A percentile compares a stretch with the other conserved stretches of the same genome.
Conservation (phyloP, 805 yeast genomes). For the Kuraishia capsulata region DNA sequence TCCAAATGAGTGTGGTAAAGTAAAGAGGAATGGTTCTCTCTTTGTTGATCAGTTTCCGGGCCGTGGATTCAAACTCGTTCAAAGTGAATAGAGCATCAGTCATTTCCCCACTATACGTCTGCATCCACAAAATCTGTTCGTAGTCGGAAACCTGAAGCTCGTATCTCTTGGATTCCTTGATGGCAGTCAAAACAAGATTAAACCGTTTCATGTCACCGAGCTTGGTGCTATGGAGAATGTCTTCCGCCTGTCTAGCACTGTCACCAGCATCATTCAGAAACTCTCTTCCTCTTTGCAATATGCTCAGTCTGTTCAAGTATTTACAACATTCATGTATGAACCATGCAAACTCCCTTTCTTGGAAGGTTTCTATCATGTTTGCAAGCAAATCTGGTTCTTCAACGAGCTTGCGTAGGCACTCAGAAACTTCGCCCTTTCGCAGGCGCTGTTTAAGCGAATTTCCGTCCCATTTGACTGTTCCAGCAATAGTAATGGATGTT, state of each 20-base stretch:
- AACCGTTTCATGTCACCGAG: background rate
- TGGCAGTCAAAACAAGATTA: background rate
- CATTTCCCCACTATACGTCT: background rate
- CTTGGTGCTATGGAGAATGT: background rate
- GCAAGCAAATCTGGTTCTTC: background rate
- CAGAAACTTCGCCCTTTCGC: background rate
- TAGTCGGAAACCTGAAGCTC: background rate
- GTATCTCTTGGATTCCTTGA: background rate
- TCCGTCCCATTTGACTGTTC: background rate
- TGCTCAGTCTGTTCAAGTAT: background rate
- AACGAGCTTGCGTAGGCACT: background rate
- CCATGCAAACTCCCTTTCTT: background rate
- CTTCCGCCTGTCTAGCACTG: background rate
- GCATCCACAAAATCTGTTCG: background rate
- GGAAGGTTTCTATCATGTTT: background rate
- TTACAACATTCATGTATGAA: background rate
- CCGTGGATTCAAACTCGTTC: background rate
- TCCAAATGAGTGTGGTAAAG: slow-evolving; percentile 1
- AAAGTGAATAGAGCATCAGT: background rate
- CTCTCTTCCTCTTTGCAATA: background rate
- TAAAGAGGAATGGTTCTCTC: background rate
- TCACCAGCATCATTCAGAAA: background rate
- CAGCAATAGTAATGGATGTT: background rate
- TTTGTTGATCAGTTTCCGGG: background rate
- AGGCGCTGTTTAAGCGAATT: background rate